A percentile compares a stretch with the other conserved stretches of the same genome.
Conservation (phyloP, 352 stramenopile genomes). For the Phytophthora pini region DNA sequence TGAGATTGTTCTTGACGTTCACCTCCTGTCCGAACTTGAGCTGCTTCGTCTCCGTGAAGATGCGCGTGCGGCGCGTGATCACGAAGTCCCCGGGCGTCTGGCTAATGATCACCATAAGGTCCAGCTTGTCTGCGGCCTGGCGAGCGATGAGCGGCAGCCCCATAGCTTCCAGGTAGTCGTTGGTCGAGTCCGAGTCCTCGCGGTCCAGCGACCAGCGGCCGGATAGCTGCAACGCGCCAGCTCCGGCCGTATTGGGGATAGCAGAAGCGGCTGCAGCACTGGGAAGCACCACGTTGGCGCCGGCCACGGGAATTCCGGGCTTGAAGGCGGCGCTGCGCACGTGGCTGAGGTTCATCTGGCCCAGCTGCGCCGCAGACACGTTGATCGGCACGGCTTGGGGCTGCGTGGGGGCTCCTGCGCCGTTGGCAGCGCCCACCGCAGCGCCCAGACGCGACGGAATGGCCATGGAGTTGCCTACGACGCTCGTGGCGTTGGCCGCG, state of each 20-base stretch:
- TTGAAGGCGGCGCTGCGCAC: slow-evolving; percentile 78
- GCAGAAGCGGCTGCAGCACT: slow-evolving; percentile 32
- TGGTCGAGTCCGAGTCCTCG: slow-evolving; percentile 90
- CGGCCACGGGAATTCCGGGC: slow-evolving; percentile 45
- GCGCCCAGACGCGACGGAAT: slow-evolving; percentile 60
- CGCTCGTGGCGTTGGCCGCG: slow-evolving; percentile 80
- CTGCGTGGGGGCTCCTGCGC: slow-evolving; percentile 32
- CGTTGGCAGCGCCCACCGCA: slow-evolving; percentile 26
- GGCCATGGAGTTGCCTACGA: slow-evolving; percentile 80
- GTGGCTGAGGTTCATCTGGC: slow-evolving; percentile 66
- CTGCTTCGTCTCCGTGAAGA: slow-evolving; percentile 91
- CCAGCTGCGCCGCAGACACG: slow-evolving; percentile 36
- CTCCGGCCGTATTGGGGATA: slow-evolving; percentile 76
- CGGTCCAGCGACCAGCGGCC: slow-evolving; percentile 87
- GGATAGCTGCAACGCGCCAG: slow-evolving; percentile 80
- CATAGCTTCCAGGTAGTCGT: slow-evolving; percentile 91
- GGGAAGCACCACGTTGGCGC: slow-evolving; percentile 35
- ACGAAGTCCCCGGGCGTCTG: slow-evolving; percentile 85
- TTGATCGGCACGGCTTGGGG: slow-evolving; percentile 32
- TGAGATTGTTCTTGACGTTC: slow-evolving; percentile 90
- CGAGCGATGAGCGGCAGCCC: slow-evolving; percentile 86
- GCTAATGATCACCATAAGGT: slow-evolving; percentile 91
- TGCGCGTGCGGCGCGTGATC: slow-evolving; percentile 88
- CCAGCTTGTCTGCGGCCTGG: slow-evolving; percentile 87
- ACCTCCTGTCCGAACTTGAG: slow-evolving; percentile 89